A percentile compares a stretch with the other conserved stretches of the same genome.
These are phyloP conservation scores for Pneumocystis sp. DNA, from an alignment of 1,139 yeast genomes.

Conservation along the genomic window DNA sequence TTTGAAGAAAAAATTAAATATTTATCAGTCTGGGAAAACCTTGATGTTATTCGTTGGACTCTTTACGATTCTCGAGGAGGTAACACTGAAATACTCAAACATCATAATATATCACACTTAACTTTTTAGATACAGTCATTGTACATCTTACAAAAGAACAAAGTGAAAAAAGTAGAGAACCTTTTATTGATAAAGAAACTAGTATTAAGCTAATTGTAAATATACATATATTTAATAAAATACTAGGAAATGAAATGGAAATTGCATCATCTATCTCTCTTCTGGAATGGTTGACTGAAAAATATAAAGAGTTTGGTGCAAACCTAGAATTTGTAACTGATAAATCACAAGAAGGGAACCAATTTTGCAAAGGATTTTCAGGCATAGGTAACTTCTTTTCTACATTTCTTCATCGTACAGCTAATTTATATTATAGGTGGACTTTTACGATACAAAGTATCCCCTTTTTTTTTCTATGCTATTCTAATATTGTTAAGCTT, in stretches of 20 bases:
- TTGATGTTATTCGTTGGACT: slow-evolving; percentile 70
- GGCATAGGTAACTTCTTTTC: slow-evolving; percentile 51
- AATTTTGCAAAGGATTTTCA: slow-evolving; percentile 94
- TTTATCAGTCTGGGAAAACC: slow-evolving; percentile 39
- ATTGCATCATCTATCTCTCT: slow-evolving; percentile 50
- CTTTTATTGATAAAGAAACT: slow-evolving; percentile 69
- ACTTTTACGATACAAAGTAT: background rate
- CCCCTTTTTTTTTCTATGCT: background rate
- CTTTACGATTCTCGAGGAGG: slow-evolving; percentile 72
- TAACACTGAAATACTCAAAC: slow-evolving; percentile 26
- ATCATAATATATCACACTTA: background rate
- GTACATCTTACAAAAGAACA: slow-evolving; percentile 52
- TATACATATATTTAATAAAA: background rate
- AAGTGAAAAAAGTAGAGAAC: slow-evolving; percentile 36
- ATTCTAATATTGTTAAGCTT: background rate
- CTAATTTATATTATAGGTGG: background rate
- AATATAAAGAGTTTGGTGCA: slow-evolving; percentile 87
- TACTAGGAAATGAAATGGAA: slow-evolving; percentile 60
- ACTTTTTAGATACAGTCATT: slow-evolving; percentile 24
- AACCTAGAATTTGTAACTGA: slow-evolving; percentile 90
- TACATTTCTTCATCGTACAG: background rate
- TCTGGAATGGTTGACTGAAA: slow-evolving; percentile 95
- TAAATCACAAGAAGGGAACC: slow-evolving; percentile 95
- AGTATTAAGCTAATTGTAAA: slow-evolving; percentile 21
- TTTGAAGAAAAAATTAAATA: background rate